These are phyloP conservation scores for Zygoascus bituminiphila DNA, from an alignment of 805 yeast species.

Conservation along the genomic window DNA sequence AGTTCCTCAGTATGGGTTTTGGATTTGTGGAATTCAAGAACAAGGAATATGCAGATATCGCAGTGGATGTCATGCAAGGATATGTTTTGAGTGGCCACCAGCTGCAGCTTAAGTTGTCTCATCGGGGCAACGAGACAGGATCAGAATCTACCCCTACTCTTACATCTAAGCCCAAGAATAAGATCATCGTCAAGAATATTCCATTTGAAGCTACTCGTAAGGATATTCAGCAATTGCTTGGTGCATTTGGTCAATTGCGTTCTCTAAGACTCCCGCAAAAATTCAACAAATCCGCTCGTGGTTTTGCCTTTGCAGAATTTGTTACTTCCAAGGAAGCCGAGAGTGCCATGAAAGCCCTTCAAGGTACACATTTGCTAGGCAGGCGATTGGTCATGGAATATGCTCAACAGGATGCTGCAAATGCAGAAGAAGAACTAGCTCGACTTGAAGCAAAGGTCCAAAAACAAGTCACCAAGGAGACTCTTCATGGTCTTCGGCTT, in stretches of 20 bases:
- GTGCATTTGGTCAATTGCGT: constrained; percentile 89
- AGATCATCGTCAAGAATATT: constrained; percentile 89
- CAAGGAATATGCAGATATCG: constrained; percentile 68
- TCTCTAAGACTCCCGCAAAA: constrained; percentile 95
- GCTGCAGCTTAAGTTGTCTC: constrained; percentile 80
- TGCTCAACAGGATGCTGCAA: constrained; percentile 72
- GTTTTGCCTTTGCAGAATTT: constrained; percentile 96
- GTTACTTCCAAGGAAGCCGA: constrained; percentile 83
- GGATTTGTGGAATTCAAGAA: constrained; percentile 90
- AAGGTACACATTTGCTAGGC: constrained; percentile 94
- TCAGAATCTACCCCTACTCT: constrained; percentile 17
- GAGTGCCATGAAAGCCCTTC: constrained; percentile 83
- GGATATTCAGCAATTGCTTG: constrained; percentile 86
- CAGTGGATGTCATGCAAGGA: constrained; percentile 66
- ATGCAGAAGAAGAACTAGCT: constrained; percentile 85
- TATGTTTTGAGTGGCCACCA: constrained; percentile 81
- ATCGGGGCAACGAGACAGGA: constrained; percentile 41
- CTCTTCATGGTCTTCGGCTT: constrained; percentile 58
- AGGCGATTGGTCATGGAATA: constrained; percentile 89
- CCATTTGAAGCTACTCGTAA: constrained; percentile 94
- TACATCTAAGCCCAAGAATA: constrained; percentile 30
- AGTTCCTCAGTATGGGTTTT: constrained; percentile 87
- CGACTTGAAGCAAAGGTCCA: constrained; percentile 81
- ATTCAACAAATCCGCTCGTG: constrained; percentile 90
- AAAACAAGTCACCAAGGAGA: constrained; percentile 67